Conservation (phyloP, 2,329 filamentous ascomycete species). For the Catunica adiposa region DNA sequence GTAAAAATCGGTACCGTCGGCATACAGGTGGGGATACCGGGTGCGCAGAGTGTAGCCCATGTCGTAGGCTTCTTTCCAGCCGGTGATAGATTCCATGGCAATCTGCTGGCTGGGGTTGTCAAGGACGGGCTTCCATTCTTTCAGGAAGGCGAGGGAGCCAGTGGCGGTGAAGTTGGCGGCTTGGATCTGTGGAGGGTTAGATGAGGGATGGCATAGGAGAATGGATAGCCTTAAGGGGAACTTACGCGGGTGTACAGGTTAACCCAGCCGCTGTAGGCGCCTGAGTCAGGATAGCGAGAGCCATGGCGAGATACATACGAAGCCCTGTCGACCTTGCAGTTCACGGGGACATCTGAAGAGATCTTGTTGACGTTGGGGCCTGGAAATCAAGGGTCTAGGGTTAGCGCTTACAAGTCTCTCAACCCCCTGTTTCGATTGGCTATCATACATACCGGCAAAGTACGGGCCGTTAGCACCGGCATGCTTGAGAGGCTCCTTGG, state of each 20-base stretch:
- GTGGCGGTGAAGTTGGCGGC: conserved; percentile 34
- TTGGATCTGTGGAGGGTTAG: conserved; percentile 28
- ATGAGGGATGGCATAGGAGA: neutral
- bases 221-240: conserved; percentile 2
- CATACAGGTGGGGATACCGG: conserved; percentile 33
- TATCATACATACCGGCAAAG: conserved; percentile 26
- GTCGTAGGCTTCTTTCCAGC: conserved; percentile 43
- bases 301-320: conserved; percentile 45
- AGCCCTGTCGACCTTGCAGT: conserved; percentile 43
- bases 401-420: neutral
- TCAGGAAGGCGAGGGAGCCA: conserved; percentile 38
- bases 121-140: conserved; percentile 41
- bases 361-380: conserved; percentile 41
- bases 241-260: conserved; percentile 28
- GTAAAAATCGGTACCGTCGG: conserved; percentile 33
- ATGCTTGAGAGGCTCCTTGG: conserved; percentile 26
- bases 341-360: conserved; percentile 34
- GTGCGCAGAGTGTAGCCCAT: conserved; percentile 36
- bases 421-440: neutral
- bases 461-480: conserved; percentile 38
- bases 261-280: conserved; percentile 42
- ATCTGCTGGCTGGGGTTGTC: conserved; percentile 39
- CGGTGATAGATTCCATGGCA: conserved; percentile 41
- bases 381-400: conserved; percentile 15
- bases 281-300: conserved; percentile 43